phyloP scores from a whole-genome alignment of 1,284 basidiomycete species.

The Melampsora larici-populina region DNA sequence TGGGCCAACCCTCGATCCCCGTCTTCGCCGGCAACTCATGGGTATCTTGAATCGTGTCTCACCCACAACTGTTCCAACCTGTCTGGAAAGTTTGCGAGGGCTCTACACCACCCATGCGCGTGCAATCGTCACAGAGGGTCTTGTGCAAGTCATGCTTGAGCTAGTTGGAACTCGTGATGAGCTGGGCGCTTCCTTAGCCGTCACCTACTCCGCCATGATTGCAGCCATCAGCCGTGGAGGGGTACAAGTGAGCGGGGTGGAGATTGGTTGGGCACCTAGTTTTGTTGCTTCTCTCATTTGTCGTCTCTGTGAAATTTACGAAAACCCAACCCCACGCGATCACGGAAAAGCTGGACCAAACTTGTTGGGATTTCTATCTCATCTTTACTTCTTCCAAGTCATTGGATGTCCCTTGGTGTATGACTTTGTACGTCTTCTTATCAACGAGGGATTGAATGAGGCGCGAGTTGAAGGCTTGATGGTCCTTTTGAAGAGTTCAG shows the following conservation, averaged over 20 bases:
- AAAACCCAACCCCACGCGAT: conserved; percentile 45
- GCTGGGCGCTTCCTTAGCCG: conserved; percentile 24
- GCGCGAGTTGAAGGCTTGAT: conserved; percentile 36
- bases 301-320: conserved; percentile 27
- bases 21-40: conserved; percentile 40
- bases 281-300: conserved; percentile 27
- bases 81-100: conserved; percentile 25
- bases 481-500: conserved; percentile 41
- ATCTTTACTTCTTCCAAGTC: conserved; percentile 93
- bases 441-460: conserved; percentile 56
- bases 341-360: conserved; percentile 76
- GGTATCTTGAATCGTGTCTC: conserved; percentile 41
- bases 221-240: conserved; percentile 39
- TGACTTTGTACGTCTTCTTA: conserved; percentile 77
- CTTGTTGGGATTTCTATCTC: conserved; percentile 77
- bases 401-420: conserved; percentile 82
- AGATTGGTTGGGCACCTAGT: conserved; percentile 42
- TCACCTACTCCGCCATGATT: conserved; percentile 33
- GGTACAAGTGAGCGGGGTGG: conserved; percentile 37
- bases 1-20: conserved; percentile 20
- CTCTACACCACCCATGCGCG: conserved; percentile 37
- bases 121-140: conserved; percentile 29
- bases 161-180: conserved; percentile 26
- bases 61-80: conserved; percentile 31
- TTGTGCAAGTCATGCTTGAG: conserved; percentile 28